These are phyloP conservation scores for Rasamsonia emersonii DNA, from an alignment of 2,329 filamentous ascomycete species.

Conservation along the genomic window DNA sequence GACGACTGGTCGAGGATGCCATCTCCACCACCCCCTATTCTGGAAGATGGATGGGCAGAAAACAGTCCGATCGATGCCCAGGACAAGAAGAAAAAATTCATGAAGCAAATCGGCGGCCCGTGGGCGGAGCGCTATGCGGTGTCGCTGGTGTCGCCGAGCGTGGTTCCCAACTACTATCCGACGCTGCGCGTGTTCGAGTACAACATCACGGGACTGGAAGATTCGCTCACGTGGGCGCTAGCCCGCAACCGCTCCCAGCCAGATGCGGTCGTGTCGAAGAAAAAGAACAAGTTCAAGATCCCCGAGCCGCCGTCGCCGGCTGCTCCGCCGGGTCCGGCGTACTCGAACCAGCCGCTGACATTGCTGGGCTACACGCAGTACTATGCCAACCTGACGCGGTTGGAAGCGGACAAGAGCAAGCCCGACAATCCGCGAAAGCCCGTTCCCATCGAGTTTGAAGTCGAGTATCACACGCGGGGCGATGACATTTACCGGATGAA, in stretches of 20 bases:
- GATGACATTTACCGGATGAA: conserved; percentile 66
- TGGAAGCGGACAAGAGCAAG: conserved; percentile 62
- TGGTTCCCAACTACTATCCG: conserved; percentile 90
- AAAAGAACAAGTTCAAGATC: conserved; percentile 47
- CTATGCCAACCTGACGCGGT: conserved; percentile 82
- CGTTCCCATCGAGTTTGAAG: conserved; percentile 61
- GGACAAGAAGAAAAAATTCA: conserved; percentile 44
- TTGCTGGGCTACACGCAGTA: conserved; percentile 80
- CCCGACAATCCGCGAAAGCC: conserved; percentile 15
- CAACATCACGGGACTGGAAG: conserved; percentile 72
- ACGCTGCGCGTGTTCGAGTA: conserved; percentile 88
- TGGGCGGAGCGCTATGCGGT: conserved; percentile 81
- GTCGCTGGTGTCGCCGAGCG: conserved; percentile 70
- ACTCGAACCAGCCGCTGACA: conserved; percentile 74
- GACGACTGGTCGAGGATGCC: conserved; percentile 71
- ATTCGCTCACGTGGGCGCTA: conserved; percentile 29
- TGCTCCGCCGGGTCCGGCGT: conserved; percentile 75
- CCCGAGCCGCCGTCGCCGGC: conserved; percentile 66
- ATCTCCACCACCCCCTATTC: conserved; percentile 32
- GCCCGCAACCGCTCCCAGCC: conserved; percentile 1
- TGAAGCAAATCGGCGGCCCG: conserved; percentile 64
- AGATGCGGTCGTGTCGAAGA: conserved; percentile 6
- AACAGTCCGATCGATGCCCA: conserved; percentile 17
- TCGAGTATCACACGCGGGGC: conserved; percentile 78
- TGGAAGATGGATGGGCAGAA: conserved; percentile 14